Conservation (phyloP, 257 asterid species). For the Jaltomata sinuosa region DNA sequence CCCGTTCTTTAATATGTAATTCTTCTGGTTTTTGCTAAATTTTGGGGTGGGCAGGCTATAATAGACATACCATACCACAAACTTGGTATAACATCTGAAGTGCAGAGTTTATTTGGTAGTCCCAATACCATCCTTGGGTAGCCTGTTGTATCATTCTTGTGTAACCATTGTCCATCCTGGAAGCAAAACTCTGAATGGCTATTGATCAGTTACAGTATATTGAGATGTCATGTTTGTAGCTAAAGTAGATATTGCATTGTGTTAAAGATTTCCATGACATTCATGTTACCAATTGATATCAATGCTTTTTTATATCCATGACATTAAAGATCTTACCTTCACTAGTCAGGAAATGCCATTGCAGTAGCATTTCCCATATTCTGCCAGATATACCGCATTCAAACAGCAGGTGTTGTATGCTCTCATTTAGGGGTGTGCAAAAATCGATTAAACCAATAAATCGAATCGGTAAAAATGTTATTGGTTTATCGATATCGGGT, state of each 20-base stretch:
- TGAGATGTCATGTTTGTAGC: not conserved
- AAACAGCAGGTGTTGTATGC: too few species aligned
- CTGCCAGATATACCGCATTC: too few species aligned
- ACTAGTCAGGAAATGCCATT: too few species aligned
- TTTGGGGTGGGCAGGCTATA: not conserved
- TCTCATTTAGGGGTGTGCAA: too few species aligned
- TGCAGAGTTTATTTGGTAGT: not conserved
- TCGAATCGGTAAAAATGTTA: too few species aligned
- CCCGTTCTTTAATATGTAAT: not conserved
- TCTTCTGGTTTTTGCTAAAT: not conserved
- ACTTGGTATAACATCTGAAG: not conserved
- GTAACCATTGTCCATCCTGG: not conserved
- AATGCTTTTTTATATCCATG: too few species aligned
- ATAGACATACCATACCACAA: not conserved
- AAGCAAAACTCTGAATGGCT: not conserved
- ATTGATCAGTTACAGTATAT: not conserved
- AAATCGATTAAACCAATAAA: too few species aligned
- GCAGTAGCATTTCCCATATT: too few species aligned
- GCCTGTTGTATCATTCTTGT: not conserved
- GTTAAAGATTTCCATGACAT: not conserved
- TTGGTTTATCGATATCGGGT: too few species aligned
- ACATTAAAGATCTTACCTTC: too few species aligned
- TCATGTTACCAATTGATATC: not conserved
- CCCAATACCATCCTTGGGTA: not conserved
- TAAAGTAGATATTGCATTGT: not conserved